Evolutionary conservation across 2,329 filamentous ascomycete species (phyloP).

Genomic region (Pseudocercospora pini-densiflorae): DNA sequence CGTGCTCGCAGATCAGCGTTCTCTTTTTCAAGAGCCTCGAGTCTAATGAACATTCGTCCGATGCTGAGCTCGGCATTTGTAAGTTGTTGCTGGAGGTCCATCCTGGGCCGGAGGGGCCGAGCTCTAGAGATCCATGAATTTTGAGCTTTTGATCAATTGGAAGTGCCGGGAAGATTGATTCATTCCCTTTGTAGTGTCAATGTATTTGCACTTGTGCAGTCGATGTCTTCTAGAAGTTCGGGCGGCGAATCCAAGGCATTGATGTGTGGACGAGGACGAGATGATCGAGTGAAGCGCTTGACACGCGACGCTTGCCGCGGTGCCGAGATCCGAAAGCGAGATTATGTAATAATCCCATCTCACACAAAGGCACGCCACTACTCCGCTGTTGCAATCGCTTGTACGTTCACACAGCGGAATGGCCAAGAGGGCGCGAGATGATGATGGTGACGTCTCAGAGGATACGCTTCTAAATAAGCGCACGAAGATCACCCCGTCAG

Average conservation of each 20-base stretch:
- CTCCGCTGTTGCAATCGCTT: not conserved
- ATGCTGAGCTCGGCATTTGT: constrained; percentile 4
- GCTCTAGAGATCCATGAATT: not conserved
- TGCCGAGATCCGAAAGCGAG: not conserved
- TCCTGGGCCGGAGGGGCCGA: not conserved
- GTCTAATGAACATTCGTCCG: constrained; percentile 12
- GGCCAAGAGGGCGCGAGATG: constrained; percentile 47
- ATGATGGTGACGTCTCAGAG: constrained; percentile 26
- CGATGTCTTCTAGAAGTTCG: not conserved
- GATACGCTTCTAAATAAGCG: constrained; percentile 51
- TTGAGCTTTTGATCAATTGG: not conserved
- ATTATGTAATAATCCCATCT: not conserved
- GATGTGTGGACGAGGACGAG: not conserved
- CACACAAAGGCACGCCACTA: not conserved
- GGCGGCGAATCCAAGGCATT: not conserved
- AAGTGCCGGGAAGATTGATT: no score
- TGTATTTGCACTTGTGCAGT: not conserved
- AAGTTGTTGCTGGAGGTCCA: constrained; percentile 12
- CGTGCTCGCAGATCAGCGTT: constrained; percentile 30
- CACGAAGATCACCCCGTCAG: constrained; percentile 47
- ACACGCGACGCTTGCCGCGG: not conserved
- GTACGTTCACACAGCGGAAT: constrained; percentile 16
- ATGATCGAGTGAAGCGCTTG: not conserved
- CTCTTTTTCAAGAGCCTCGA: constrained; percentile 32
- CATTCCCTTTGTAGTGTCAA: not conserved